Percentiles rank a stretch among this genome's conserved stretches.
These are phyloP conservation scores for Cercospora canescens DNA, from an alignment of 2,329 filamentous ascomycete species.

Conservation along the genomic window DNA sequence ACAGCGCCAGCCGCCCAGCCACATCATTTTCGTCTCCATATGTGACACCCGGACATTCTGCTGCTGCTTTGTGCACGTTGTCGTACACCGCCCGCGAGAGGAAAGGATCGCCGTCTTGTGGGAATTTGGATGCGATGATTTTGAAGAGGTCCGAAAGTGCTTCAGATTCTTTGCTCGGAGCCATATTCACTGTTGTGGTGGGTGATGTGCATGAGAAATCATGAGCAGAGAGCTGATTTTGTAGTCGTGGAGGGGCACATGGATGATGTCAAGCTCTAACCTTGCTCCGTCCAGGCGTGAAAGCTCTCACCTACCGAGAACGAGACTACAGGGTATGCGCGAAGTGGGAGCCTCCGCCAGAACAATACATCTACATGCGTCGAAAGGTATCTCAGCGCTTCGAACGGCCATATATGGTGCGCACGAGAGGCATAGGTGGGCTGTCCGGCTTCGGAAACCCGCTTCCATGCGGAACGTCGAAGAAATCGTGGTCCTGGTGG, in stretches of 20 bases:
- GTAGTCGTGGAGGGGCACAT: background rate
- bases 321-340: background rate
- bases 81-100: constrained; percentile 29
- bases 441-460: background rate
- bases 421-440: background rate
- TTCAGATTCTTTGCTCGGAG: constrained; percentile 30
- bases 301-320: background rate
- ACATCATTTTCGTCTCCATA: constrained; percentile 23
- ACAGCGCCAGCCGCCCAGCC: constrained; percentile 25
- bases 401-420: background rate
- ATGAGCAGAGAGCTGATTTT: background rate
- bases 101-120: constrained; percentile 19
- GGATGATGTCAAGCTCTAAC: background rate
- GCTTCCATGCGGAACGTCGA: background rate
- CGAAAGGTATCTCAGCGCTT: background rate
- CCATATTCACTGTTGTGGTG: constrained; percentile 18
- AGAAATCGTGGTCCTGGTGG: background rate
- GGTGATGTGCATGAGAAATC: background rate
- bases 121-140: constrained; percentile 19
- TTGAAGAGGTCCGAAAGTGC: constrained; percentile 26
- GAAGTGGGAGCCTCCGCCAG: background rate
- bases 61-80: constrained; percentile 24
- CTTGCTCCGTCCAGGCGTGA: background rate
- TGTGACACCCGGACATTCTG: constrained; percentile 26
- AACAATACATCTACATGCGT: background rate